phyloP scores from a whole-genome alignment of 1,284 basidiomycete genomes.

The Ustilago curta region DNA sequence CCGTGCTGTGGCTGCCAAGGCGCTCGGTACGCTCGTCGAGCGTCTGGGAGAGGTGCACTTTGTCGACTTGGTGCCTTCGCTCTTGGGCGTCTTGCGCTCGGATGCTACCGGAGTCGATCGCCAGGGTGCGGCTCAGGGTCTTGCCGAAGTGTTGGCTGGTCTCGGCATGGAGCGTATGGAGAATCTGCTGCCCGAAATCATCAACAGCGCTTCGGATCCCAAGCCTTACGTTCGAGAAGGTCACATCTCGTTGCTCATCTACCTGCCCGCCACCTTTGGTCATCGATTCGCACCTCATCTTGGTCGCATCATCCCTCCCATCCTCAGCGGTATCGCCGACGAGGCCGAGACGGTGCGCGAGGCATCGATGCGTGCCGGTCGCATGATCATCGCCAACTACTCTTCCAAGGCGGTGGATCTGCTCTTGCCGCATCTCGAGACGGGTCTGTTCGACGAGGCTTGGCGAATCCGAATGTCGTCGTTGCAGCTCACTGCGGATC shows the following conservation, averaged over 20 bases:
- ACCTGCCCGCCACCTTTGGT: conserved; percentile 95
- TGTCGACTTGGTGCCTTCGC: conserved; percentile 91
- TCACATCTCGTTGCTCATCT: conserved; percentile 97
- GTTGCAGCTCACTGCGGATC: conserved; percentile 92
- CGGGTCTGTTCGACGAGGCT: conserved; percentile 90
- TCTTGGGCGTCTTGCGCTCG: conserved; percentile 89
- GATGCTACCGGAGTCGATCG: conserved; percentile 95
- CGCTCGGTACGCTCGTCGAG: conserved; percentile 96
- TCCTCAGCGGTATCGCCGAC: conserved; percentile 91
- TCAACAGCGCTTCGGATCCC: conserved; percentile 88
- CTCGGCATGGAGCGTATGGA: conserved; percentile 97
- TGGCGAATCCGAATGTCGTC: conserved; percentile 94
- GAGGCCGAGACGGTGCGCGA: conserved; percentile 89
- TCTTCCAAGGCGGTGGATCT: conserved; percentile 91
- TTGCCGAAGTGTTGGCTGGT: conserved; percentile 93
- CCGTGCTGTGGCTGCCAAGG: conserved; percentile 94
- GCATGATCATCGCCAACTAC: conserved; percentile 98
- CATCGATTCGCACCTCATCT: conserved; percentile 92
- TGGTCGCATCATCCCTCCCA: conserved; percentile 92
- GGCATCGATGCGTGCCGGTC: conserved; percentile 97
- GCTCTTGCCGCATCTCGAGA: conserved; percentile 91
- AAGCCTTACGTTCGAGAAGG: conserved; percentile 94
- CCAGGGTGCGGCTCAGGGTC: conserved; percentile 96
- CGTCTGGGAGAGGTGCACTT: conserved; percentile 94
- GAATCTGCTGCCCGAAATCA: conserved; percentile 91